These are phyloP conservation scores for Musa troglodytarum DNA, from an alignment of 176 grass and related monocot genomes.

Conservation along the genomic window DNA sequence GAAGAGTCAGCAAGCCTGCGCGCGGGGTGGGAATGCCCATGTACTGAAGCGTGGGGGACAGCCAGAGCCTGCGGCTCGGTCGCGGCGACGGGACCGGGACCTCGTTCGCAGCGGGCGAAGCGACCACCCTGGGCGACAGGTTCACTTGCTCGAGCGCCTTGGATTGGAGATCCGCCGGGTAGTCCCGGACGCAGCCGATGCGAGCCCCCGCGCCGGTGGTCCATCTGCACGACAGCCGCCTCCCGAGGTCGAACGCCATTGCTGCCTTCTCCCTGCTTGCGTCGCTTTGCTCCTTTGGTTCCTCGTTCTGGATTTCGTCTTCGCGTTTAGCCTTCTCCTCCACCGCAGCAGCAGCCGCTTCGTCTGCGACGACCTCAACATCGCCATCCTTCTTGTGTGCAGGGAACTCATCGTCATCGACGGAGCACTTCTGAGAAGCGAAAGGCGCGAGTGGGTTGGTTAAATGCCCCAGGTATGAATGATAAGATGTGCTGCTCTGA, in stretches of 20 bases:
- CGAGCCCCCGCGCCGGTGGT: conserved; percentile 57
- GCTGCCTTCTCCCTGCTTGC: not conserved
- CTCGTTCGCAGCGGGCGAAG: conserved; percentile 33
- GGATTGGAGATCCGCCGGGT: conserved; percentile 71
- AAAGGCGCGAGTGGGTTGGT: not conserved
- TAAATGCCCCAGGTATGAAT: too few species aligned
- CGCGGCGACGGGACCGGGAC: conserved; percentile 13
- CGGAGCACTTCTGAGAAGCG: conserved; percentile 45
- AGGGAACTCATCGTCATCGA: conserved; percentile 67
- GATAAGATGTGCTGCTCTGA: too few species aligned
- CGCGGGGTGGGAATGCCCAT: conserved; percentile 48
- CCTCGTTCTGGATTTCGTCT: conserved; percentile 2
- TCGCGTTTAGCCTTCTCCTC: conserved; percentile 6
- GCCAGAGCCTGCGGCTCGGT: conserved; percentile 25
- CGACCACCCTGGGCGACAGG: conserved; percentile 52
- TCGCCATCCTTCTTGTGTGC: conserved; percentile 30
- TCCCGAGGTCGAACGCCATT: not conserved
- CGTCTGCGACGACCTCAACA: not conserved
- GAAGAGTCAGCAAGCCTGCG: conserved; percentile 49
- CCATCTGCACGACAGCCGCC: conserved; percentile 65
- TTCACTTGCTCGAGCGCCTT: conserved; percentile 92
- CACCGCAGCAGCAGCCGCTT: conserved; percentile 2
- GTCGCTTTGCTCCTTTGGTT: conserved; percentile 8
- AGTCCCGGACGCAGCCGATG: conserved; percentile 88
- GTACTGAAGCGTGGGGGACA: conserved; percentile 36